Evolutionary conservation across 176 grass and related monocot species (phyloP).

Genomic region (Oryza nivara): DNA sequence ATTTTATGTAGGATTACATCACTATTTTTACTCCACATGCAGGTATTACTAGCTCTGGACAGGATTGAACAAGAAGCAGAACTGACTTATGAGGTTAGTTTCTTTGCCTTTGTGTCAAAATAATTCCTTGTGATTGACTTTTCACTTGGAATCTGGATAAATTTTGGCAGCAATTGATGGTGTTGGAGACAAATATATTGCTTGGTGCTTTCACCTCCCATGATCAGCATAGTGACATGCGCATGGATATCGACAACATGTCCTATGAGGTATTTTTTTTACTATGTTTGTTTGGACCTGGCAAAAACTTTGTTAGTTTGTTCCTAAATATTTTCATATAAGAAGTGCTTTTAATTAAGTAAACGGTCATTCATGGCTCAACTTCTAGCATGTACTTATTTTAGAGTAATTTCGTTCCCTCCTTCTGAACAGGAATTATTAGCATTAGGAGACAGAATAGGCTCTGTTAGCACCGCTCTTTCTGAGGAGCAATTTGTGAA

Average conservation of each 20-base stretch:
- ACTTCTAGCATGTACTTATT: conserved; percentile 2
- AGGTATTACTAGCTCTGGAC: conserved; percentile 68
- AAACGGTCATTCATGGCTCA: background rate
- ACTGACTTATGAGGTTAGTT: conserved; percentile 63
- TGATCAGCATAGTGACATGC: conserved; percentile 76
- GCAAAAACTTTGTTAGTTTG: background rate
- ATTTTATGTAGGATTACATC: conserved; percentile 9
- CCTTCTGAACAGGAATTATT: conserved; percentile 69
- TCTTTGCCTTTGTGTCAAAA: conserved; percentile 12
- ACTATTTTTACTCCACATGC: background rate
- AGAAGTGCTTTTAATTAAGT: conserved; percentile 5
- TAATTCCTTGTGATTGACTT: conserved; percentile 20
- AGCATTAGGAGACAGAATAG: conserved; percentile 83
- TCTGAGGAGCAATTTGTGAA: conserved; percentile 64
- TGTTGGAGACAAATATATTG: conserved; percentile 62
- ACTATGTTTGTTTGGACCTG: conserved; percentile 1
- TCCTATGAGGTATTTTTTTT: conserved; percentile 78
- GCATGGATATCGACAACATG: conserved; percentile 93
- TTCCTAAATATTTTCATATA: background rate
- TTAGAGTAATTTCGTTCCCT: background rate
- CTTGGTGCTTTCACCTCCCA: conserved; percentile 47
- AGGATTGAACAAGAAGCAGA: conserved; percentile 71
- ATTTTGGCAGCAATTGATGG: conserved; percentile 65
- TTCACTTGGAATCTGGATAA: conserved; percentile 26
- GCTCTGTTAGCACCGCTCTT: conserved; percentile 80